A percentile compares a stretch with the other conserved stretches of the same genome.
phyloP scores from a whole-genome alignment of 129 eudicot genomes.

The Erigeron canadensis region DNA sequence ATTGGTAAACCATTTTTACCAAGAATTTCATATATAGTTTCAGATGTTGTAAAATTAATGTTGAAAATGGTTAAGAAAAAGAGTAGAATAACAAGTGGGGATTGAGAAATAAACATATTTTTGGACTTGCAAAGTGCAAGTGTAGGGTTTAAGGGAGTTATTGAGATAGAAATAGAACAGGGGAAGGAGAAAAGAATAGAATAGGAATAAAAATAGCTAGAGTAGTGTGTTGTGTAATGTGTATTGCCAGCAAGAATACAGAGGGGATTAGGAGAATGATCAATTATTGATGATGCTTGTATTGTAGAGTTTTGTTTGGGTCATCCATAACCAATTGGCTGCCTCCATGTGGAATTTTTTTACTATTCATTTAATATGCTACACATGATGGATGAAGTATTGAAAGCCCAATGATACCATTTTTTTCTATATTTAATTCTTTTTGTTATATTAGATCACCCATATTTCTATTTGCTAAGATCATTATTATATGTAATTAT shows the following conservation, averaged over 20 bases:
- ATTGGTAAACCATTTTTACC: constrained; percentile 56
- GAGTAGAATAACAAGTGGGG: constrained; percentile 14
- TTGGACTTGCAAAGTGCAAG: constrained; percentile 21
- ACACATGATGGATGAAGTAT: not conserved
- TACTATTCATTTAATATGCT: not conserved
- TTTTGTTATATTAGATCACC: not conserved
- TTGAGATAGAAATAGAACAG: constrained; percentile 7
- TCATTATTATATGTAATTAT: too few species aligned
- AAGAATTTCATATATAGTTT: constrained; percentile 63
- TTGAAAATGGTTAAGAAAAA: constrained; percentile 21
- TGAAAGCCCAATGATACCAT: not conserved
- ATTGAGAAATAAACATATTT: constrained; percentile 33
- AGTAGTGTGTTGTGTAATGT: not conserved
- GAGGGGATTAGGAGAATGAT: constrained; percentile 66
- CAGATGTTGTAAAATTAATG: constrained; percentile 4
- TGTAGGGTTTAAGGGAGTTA: constrained; percentile 41
- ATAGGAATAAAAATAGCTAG: not conserved
- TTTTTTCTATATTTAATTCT: not conserved
- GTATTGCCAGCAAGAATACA: constrained; percentile 74
- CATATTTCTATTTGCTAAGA: too few species aligned
- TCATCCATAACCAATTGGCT: constrained; percentile 30
- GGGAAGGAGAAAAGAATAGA: not conserved
- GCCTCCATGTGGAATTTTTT: constrained; percentile 30
- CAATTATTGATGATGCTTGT: constrained; percentile 65
- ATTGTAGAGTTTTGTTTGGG: constrained; percentile 36